Base-by-base conservation (phyloP, 2,329 filamentous ascomycete species). In the Venturia pyrina region DNA sequence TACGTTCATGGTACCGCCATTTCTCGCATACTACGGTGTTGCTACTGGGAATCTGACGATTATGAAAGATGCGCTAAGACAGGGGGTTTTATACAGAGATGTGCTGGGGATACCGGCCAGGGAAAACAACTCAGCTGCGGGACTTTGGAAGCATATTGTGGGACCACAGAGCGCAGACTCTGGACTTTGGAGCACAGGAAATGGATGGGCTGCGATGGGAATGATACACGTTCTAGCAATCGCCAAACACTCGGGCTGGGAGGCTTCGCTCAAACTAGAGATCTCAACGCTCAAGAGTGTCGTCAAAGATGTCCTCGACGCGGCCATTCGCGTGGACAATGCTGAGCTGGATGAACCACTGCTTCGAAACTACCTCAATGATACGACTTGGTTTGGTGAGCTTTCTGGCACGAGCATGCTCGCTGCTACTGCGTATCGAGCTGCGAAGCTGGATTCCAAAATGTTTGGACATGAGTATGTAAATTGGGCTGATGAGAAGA, bases 1-100 rank as follows among this genome's bases (percentile, higher is more conserved):
- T 21, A 63, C 19, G 7, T 79, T 79, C 69, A 82, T 82, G 80
- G 77, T 76, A 1, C 80, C 80, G n/a, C 80, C 81, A 1, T 79
- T 79, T 53, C 71, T 82, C 21, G 80, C 80, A 3, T 82, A 80
- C 69, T 78, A 78, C 69, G 80, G 74, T 34, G 76, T 80, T 8
- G 75, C 74, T 17, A 72, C 70, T 0, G 70, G 73, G n/a, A 73
- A 81, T 64, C 41, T 73, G 15, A 68, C 63, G 8, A 67, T 77
- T 21, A 66, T 80, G 34, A 68, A 70, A n/a, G 73, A 76, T 66
- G 75, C 78, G 2, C 71, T 78, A 11, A 56, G 69, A 15, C 80
- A 82, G 68, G 78, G 78, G 61, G 68, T 70, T 21, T 70, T 78
- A 17, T 81, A 82, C 66, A 70, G 74, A 28, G 74, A 79, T 7